Evolutionary conservation across 257 asterid genomes (phyloP), one percentile per base, ranked within the genome.

Genomic region (Nicotiana knightiana): DNA sequence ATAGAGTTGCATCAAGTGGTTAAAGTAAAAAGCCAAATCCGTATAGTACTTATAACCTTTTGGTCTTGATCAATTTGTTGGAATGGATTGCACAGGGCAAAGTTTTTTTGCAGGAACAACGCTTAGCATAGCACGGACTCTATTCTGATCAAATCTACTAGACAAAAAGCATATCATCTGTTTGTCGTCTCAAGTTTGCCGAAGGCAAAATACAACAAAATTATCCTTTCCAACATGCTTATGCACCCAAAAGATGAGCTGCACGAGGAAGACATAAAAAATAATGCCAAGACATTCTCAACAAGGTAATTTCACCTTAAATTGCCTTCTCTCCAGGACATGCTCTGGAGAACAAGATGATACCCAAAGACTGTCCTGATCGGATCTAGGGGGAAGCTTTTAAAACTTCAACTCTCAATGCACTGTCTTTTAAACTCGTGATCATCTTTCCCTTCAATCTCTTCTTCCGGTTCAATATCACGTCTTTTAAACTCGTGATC

Each of bases 401-500:
- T 24, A 37, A 70, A 70, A 70, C 77, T 46, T 73, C 79, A 73
- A 39, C 85, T 75, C 81, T 82, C 92, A 75, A 88, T 53, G 91
- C 99, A 91, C 48, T 62, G 95, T 88, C 94, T 89, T 88, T 93
- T 91, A 28, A 5, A 28, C 28, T 15, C 76, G 66, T 85, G 71
- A 9, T 21, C 68, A 17, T 84, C 87, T 57, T 84, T 87, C 66
- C 86, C 92, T 43, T 76, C 85, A 35, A 8, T 30, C 4, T 46
- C 28, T 26, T 48, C 87, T 30, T 83, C 83, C 77, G 17, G 82
- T 82, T 87, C 94, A 37, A 11, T 55, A 77, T 88, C 91, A 81
- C 53, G 81, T 65, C 85, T 86, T 89, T 66, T 83, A 87, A 64
- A 86, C 90, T 16, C 84, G 53, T 59, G 89, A 37, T 86, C 86